phyloP scores from a whole-genome alignment of 257 asterid genomes.

The Primulina tabacum region DNA sequence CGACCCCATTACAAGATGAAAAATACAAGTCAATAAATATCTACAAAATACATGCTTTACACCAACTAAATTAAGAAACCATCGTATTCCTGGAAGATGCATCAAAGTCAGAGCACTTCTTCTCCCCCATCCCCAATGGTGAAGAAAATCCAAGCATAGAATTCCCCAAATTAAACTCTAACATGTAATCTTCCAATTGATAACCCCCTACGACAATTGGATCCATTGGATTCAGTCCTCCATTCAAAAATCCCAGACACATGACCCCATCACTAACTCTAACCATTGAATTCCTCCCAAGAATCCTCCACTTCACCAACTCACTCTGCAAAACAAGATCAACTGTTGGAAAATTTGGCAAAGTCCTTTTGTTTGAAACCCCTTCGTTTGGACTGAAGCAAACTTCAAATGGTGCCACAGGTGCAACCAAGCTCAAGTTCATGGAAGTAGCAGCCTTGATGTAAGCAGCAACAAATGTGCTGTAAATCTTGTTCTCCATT shows the following conservation, averaged over 20 bases:
- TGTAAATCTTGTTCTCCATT: constrained; percentile 46
- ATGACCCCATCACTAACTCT: constrained; percentile 50
- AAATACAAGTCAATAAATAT: constrained; percentile 19
- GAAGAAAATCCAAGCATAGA: constrained; percentile 80
- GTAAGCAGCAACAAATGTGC: constrained; percentile 45
- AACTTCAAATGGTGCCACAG: constrained; percentile 63
- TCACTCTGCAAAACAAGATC: constrained; percentile 86
- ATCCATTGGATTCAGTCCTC: constrained; percentile 50
- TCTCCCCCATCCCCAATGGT: constrained; percentile 36
- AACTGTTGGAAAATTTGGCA: constrained; percentile 45
- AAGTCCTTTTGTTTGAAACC: constrained; percentile 23
- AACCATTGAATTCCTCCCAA: constrained; percentile 67
- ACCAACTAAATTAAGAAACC: constrained; percentile 13
- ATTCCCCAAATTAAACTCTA: constrained; percentile 69
- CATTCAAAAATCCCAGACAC: constrained; percentile 87
- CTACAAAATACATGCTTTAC: constrained; percentile 17
- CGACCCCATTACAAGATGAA: too few species aligned
- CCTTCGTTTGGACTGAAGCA: constrained; percentile 53
- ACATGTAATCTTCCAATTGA: constrained; percentile 67
- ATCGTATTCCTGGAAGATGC: constrained; percentile 14
- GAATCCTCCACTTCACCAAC: constrained; percentile 73
- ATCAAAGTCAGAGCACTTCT: constrained; percentile 47
- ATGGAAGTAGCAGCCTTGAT: constrained; percentile 37
- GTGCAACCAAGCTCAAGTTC: constrained; percentile 46
- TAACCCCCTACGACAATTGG: constrained; percentile 68